A percentile compares a stretch with the other conserved stretches of the same genome.
Evolutionary conservation across 1,284 basidiomycete species (phyloP).

Genomic region (Cystobasidium slooffiae): DNA sequence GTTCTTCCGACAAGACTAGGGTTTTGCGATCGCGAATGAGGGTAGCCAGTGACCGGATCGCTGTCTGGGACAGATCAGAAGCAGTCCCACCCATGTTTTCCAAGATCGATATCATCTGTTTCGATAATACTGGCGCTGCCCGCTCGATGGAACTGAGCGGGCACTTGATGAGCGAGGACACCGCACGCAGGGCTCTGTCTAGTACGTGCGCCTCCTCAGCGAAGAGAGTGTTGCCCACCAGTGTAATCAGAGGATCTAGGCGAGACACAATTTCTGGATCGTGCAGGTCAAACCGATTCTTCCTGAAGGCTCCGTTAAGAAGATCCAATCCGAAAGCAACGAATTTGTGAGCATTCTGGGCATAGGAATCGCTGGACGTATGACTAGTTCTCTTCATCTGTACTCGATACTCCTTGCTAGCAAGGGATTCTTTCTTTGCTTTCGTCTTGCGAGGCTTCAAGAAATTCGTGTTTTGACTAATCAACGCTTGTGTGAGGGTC

Average conservation of each 20-base stretch:
- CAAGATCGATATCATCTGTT: slow-evolving; percentile 84
- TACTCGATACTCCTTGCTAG: slow-evolving; percentile 68
- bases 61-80: slow-evolving; percentile 85
- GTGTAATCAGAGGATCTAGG: slow-evolving; percentile 81
- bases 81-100: slow-evolving; percentile 84
- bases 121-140: slow-evolving; percentile 80
- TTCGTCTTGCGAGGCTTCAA: slow-evolving; percentile 52
- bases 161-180: slow-evolving; percentile 79
- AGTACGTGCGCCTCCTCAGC: slow-evolving; percentile 79
- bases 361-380: slow-evolving; percentile 70
- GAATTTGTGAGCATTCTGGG: slow-evolving; percentile 84
- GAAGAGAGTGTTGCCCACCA: slow-evolving; percentile 92
- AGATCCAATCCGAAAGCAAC: slow-evolving; percentile 91
- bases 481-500: slow-evolving; percentile 82
- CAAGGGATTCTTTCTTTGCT: slow-evolving; percentile 54
- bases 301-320: slow-evolving; percentile 82
- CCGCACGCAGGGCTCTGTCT: slow-evolving; percentile 77
- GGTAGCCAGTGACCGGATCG: slow-evolving; percentile 81
- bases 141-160: slow-evolving; percentile 78
- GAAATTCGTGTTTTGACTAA: slow-evolving; percentile 88
- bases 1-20: slow-evolving; percentile 83
- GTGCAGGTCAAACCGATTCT: slow-evolving; percentile 80
- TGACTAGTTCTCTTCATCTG: slow-evolving; percentile 61
- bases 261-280: slow-evolving; percentile 73
- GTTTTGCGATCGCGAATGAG: slow-evolving; percentile 82